Base-by-base conservation (phyloP, 2,329 filamentous ascomycete species). In the Ceratocystis lukuohia region DNA sequence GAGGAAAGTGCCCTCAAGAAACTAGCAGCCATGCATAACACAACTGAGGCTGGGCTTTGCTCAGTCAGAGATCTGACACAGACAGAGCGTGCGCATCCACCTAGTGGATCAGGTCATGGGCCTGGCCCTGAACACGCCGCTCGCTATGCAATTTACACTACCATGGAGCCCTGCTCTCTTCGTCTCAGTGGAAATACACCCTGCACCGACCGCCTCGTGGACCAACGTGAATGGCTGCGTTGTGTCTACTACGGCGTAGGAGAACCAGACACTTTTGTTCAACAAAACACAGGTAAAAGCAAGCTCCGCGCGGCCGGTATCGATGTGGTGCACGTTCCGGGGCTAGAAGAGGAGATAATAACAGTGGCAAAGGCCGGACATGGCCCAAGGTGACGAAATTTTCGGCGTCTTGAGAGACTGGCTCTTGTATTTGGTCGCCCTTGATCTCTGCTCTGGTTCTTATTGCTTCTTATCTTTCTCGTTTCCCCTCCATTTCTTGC, bases 1-100 rank as follows among this genome's bases (percentile, higher is more conserved):
- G 94, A 99, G 74, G 91, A 99, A 77, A 93, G 88, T 75, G 96
- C 91, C 73, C 82, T 99, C 66, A 76, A 86, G 62, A 97, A 99
- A 74, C 81, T 86, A 15, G 79, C 83, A 1, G 72, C 77, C 30
- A 20, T 63, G 8, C 28, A 65, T 33, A 37, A 61, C 71, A 76
- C 80, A 0, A 67, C 79, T 0, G 85, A 88, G 70, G 82, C 83
- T 15, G 25, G 61, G 12, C 28, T 67, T 15, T 10, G 33, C 12
- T 46, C 44, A 41, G 30, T 67, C 65, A 22, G 77, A 82, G 1
- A 80, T 84, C 3, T 59, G 50, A 41, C 67, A 70, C n/a, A 68
- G 50, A 41, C 67, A 70, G 17, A 68, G 70, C 20, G 73, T 76
- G 44, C 37, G 22, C 70, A 70, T 41, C 37, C 37, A 41, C 37